A percentile compares a stretch with the other conserved stretches of the same genome.
phyloP scores from a whole-genome alignment of 148 eudicot species.

The Camellia sinensis region DNA sequence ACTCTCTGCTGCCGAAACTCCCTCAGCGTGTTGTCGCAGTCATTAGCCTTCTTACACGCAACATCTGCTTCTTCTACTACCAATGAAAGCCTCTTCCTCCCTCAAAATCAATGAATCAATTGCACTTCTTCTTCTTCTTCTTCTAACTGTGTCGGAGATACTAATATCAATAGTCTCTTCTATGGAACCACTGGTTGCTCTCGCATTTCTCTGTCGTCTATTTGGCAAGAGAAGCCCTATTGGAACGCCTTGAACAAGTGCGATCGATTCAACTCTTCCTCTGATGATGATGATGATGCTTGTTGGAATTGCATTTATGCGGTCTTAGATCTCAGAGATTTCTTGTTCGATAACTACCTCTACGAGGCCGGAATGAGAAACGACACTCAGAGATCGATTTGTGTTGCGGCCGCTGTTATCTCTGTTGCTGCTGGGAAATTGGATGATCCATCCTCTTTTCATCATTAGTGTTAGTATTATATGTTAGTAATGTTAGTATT shows the following conservation, averaged over 20 bases:
- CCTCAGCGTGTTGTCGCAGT: constrained; percentile 19
- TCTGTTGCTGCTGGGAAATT: constrained; percentile 26
- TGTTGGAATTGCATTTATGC: constrained; percentile 24
- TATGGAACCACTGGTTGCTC: constrained; percentile 20
- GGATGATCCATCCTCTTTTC: constrained; percentile 10
- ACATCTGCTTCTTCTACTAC: not conserved
- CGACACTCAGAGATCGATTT: constrained; percentile 15
- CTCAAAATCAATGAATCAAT: constrained; percentile 5
- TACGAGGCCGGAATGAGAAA: not conserved
- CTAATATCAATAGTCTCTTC: constrained; percentile 10
- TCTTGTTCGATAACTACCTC: not conserved
- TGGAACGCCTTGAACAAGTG: constrained; percentile 11
- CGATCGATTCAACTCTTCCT: not conserved
- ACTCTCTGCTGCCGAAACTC: constrained; percentile 36
- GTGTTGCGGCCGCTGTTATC: constrained; percentile 28
- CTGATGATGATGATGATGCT: constrained; percentile 3
- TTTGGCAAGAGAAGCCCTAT: not conserved
- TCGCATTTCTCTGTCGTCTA: not conserved
- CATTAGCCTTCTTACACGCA: constrained; percentile 23
- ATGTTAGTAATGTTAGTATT: too few relatives aligned
- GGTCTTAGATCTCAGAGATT: not conserved
- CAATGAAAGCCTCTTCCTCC: constrained; percentile 21
- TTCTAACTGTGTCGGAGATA: too few relatives aligned
- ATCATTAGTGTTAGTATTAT: too few relatives aligned
- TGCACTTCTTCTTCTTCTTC: constrained; percentile 8